Percentiles rank a stretch among this genome's conserved stretches.
Evolutionary conservation across 352 stramenopile species (phyloP).

Genomic region (Globisporangium nagaii): DNA sequence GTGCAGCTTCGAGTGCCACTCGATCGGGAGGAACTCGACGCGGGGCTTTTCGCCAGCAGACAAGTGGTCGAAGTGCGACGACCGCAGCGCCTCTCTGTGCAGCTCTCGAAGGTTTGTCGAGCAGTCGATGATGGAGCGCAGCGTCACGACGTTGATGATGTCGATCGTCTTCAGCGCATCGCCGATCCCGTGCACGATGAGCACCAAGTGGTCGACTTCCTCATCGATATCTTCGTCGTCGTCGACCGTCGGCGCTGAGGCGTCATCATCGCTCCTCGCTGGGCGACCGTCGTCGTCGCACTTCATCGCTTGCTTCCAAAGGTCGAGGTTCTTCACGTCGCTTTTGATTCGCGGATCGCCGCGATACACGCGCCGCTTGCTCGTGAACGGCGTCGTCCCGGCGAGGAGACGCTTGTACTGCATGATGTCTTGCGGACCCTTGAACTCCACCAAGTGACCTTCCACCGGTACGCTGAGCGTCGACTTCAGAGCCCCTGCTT

Average conservation of each 20-base stretch:
- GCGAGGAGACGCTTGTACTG: constrained; percentile 77
- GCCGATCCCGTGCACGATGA: constrained; percentile 89
- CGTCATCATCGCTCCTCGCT: not conserved
- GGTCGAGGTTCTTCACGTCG: constrained; percentile 42
- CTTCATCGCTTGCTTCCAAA: constrained; percentile 57
- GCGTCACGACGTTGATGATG: constrained; percentile 76
- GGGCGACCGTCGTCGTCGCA: constrained; percentile 14
- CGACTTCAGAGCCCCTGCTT: constrained; percentile 29
- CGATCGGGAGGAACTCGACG: constrained; percentile 79
- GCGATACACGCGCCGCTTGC: constrained; percentile 72
- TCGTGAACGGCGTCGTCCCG: constrained; percentile 76
- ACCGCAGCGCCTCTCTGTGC: constrained; percentile 59
- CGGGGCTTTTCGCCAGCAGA: constrained; percentile 24
- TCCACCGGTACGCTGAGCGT: constrained; percentile 68
- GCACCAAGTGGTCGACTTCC: constrained; percentile 80
- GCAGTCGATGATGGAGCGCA: constrained; percentile 82
- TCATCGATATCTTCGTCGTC: constrained; percentile 72
- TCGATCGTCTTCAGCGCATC: constrained; percentile 85
- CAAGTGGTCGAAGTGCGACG: constrained; percentile 62
- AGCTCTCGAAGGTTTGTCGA: constrained; percentile 57
- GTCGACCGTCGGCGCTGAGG: constrained; percentile 20
- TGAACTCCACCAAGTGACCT: constrained; percentile 80
- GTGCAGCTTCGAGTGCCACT: constrained; percentile 86
- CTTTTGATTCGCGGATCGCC: constrained; percentile 65
- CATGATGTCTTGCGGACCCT: constrained; percentile 69